Evolutionary conservation across 352 stramenopile genomes (phyloP).

Genomic region (Globisporangium cederbergense): DNA sequence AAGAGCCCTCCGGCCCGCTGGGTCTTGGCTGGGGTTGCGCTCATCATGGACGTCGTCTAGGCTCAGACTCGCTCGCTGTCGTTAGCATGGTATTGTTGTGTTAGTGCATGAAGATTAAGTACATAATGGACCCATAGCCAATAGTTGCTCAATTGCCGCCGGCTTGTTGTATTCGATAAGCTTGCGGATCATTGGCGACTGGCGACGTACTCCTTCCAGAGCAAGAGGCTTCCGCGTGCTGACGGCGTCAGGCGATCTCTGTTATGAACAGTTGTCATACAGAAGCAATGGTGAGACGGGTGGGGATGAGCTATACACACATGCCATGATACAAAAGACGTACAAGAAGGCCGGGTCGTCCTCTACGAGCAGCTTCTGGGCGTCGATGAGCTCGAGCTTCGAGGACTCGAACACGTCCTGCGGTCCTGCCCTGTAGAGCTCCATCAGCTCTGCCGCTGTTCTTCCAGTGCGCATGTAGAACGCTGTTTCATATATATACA

Average conservation of each 20-base stretch:
- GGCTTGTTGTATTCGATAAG: not conserved
- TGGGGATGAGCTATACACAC: not conserved
- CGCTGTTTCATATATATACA: conserved; percentile 24
- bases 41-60: conserved; percentile 94
- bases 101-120: not conserved
- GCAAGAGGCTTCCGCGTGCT: conserved; percentile 33
- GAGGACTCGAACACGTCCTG: conserved; percentile 60
- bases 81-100: not conserved
- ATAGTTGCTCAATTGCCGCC: not conserved
- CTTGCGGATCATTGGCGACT: conserved; percentile 1
- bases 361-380: conserved; percentile 25
- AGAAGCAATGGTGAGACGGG: not conserved
- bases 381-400: conserved; percentile 42
- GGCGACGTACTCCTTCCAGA: conserved; percentile 43
- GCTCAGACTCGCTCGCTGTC: too few relatives aligned
- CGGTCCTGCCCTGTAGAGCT: conserved; percentile 41
- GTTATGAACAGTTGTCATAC: not conserved
- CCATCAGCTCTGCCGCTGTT: conserved; percentile 30
- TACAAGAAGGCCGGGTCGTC: conserved; percentile 27
- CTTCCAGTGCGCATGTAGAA: conserved; percentile 52
- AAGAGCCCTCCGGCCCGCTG: conserved; percentile 93
- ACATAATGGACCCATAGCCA: not conserved
- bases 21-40: conserved; percentile 93
- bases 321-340: conserved; percentile 5
- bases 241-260: conserved; percentile 44